Percentiles rank a stretch among this genome's conserved stretches.
These are phyloP conservation scores for Pseudogymnoascus sp. DNA, from an alignment of 2,329 filamentous ascomycete genomes.

Conservation along the genomic window DNA sequence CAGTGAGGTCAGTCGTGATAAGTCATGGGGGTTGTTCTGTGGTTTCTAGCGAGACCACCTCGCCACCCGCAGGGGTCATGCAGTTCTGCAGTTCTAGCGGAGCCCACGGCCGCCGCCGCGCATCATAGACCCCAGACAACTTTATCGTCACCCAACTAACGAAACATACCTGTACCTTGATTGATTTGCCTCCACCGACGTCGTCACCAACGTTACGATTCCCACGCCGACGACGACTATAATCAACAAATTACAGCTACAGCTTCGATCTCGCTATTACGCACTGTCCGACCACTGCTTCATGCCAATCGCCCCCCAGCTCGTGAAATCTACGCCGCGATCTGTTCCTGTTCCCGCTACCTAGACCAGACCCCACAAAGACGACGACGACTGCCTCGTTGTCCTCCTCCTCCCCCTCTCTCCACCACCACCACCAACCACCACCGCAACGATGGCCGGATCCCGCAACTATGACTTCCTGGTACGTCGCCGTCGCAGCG, in stretches of 20 bases:
- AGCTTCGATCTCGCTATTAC: background rate
- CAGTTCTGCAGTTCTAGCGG: constrained; percentile 1
- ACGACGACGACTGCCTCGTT: constrained; percentile 3
- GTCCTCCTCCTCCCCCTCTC: background rate
- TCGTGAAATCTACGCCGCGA: constrained; percentile 4
- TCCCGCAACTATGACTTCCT: constrained; percentile 99
- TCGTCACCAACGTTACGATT: background rate
- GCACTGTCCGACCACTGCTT: background rate
- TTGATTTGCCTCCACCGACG: background rate
- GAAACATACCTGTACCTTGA: constrained; percentile 5
- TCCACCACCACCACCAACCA: background rate
- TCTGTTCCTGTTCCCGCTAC: constrained; percentile 5
- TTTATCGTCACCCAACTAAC: constrained; percentile 6
- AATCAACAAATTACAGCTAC: background rate
- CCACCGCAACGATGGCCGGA: constrained; percentile 62
- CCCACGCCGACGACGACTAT: background rate
- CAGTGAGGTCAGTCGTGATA: background rate
- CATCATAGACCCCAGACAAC: constrained; percentile 7
- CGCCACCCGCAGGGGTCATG: background rate
- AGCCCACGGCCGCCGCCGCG: background rate
- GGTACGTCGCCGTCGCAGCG: constrained; percentile 46
- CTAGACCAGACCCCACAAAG: constrained; percentile 5
- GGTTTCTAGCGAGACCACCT: background rate
- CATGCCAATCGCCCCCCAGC: background rate
- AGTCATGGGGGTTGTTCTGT: too few relatives aligned